Evolutionary conservation across 2,329 filamentous ascomycete species (phyloP), one percentile per base, ranked within the genome.

Genomic region (Zasmidium angulare): DNA sequence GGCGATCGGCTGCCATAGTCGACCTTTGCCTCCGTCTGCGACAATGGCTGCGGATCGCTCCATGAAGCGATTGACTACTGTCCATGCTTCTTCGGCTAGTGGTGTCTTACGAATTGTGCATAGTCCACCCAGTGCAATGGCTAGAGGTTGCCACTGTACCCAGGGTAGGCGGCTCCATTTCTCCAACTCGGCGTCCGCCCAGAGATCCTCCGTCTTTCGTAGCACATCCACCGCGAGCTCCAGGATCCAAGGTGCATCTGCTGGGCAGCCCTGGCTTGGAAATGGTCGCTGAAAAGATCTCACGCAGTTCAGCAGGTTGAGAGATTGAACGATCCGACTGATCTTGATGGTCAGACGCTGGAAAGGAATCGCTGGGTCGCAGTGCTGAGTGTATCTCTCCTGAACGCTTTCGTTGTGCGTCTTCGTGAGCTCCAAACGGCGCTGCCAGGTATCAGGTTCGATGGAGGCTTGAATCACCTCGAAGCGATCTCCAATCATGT

Each of bases 371-470:
- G n/a, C 17, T 10, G 24, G 50, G 21, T 36, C 17, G 50, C 24
- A 52, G 2, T 11, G 31, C 36, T 6, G 24, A 11, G 50, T 36
- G 17, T 36, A 31, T 22, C 21, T 52, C 50, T 52, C 50, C 10
- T 36, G 10, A 7, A 52, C 6, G 19, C 7, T n/a, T 11, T 29
- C 50, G 24, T 52, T 21, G 10, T 29, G 19, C n/a, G 20, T 36
- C n/a, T 24, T 29, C n/a, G 24, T 36, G 11, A 52, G 26, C n/a
- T 52, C 50, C 12, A 52, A 26, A 4, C 50, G 20, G 19, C 31
- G 50, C 21, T 52, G 24, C 24, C 24, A 52, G 14, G 24, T 52
- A 58, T 63, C 6, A 47, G 53, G 20, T n/a, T 46, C 50, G 12
- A 63, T 49, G 6, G 57, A 65, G 9, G 36, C 7, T 7, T 43